Base-by-base conservation (phyloP, 768 basidiomycete genomes). In the Rhizopogon roseolus region DNA sequence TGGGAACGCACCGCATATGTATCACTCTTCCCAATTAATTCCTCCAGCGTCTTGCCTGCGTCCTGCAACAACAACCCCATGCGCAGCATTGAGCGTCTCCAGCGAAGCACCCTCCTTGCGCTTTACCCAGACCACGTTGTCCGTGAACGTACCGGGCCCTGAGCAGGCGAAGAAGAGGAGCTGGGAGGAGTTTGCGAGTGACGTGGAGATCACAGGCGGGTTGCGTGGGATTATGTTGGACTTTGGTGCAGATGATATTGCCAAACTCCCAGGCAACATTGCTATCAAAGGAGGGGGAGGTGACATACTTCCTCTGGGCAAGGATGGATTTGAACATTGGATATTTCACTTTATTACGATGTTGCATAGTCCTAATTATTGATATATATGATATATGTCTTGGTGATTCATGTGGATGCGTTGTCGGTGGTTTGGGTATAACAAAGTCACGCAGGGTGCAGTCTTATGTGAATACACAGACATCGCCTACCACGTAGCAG, bases 231-330 rank as follows among this genome's bases (percentile, higher is more conserved):
- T 55, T 54, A 11, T 61, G 53, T 52, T 60, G 59, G 27, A 59
- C 55, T 9, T 52, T 50, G 2, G 52, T 17, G 10, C 69, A 66
- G 43, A 71, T 60, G 50, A 62, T 52, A 28, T 53, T 57, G 11
- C 70, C 70, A 25, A 71, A 42, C 29, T 64, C 64, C 66, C 71
- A 71, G 1, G 70, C 71, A 39, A 69, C 68, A 44, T 65, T 57
- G 25, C 64, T 62, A 40, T n/a, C n/a, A n/a, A n/a, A n/a, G n/a
- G n/a, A n/a, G n/a, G n/a, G n/a, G n/a, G n/a, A n/a, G n/a, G n/a
- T n/a, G n/a, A n/a, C 67, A 62, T 8, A 56, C 54, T 9, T 60
- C 44, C 39, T 72, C 43, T 70, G 52, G 5, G 62, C 52, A 27
- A 50, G 49, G 50, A 70, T 40, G 4, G 54, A 45, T 28, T 60